These are phyloP conservation scores for Metarhizium robertsii DNA, from an alignment of 2,329 filamentous ascomycete genomes.

Conservation along the genomic window DNA sequence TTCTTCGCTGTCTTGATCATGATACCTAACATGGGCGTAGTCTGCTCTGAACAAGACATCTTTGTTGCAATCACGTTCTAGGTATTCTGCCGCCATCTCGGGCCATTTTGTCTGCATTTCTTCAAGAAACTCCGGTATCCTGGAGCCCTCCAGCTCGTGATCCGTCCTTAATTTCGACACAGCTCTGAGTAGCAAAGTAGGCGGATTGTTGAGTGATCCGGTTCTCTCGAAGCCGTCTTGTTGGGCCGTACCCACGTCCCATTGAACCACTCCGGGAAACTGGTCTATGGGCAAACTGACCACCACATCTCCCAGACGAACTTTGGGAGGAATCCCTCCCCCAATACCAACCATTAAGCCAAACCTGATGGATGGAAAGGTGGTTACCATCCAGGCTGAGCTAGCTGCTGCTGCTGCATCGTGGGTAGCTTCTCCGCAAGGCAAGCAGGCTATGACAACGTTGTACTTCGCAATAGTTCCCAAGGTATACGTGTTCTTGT, in stretches of 20 bases:
- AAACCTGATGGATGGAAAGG: constrained; percentile 1
- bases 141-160: no score
- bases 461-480: constrained; percentile 10
- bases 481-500: constrained; percentile 9
- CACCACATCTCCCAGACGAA: constrained; percentile 9
- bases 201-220: neutral
- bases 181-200: no score
- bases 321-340: constrained; percentile 5
- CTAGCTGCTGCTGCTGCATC: neutral
- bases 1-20: neutral
- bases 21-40: no score
- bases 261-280: neutral
- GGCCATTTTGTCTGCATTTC: no score
- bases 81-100: no score
- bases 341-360: constrained; percentile 9
- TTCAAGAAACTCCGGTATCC: no score
- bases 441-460: constrained; percentile 8
- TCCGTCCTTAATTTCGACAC: no score
- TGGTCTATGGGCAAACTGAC: constrained; percentile 3
- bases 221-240: neutral
- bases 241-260: neutral
- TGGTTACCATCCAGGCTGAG: neutral
- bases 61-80: no score
- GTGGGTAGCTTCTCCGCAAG: neutral
- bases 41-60: no score